Evolutionary conservation across 2,329 filamentous ascomycete species (phyloP), one percentile per base, ranked within the genome.

Genomic region (Microcyclosporella mali): DNA sequence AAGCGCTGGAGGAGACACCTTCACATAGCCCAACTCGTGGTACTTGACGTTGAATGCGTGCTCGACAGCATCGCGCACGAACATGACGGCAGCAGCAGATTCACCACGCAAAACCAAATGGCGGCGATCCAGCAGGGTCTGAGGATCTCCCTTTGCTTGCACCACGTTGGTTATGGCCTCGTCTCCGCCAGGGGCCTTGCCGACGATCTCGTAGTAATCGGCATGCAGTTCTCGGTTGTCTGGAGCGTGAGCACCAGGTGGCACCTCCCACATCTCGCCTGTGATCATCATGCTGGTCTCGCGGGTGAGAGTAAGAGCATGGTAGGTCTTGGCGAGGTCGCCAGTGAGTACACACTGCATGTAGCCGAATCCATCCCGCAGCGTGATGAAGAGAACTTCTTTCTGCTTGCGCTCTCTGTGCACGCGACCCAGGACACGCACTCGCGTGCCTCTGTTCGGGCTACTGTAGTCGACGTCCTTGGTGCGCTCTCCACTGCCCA

Each of bases 161-260:
- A 86, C 81, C 51, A 77, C 79, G 77, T 88, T 95, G 74, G 88
- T 92, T 63, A 95, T 88, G 59, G 89, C 86, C 51, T 95, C 89
- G 49, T 90, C 85, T 57, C 88, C 89, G 50, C 87, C 85, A 30
- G 88, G 85, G 31, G 89, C 87, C 58, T 81, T 77, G 59, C 81
- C 84, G 33, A 69, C 81, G 57, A 94, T 79, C 63, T 79, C 77
- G 74, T 84, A 95, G 73, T 82, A 95, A 68, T 95, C 89, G 56
- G 85, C 89, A 60, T 90, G 87, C 37, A 95, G 75, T 68, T 95
- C 89, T 52, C 90, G 85, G 74, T 84, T 74, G 69, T 88, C 81
- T 37, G 87, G 87, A 1, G 89, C 89, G 46, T 83, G 80, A 50
- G 84, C 79, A 42, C 85, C 86, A 17, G 78, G 76, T 8, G 85